phyloP scores from a whole-genome alignment of 2,329 filamentous ascomycete species.

The Hypoxylon sp. region DNA sequence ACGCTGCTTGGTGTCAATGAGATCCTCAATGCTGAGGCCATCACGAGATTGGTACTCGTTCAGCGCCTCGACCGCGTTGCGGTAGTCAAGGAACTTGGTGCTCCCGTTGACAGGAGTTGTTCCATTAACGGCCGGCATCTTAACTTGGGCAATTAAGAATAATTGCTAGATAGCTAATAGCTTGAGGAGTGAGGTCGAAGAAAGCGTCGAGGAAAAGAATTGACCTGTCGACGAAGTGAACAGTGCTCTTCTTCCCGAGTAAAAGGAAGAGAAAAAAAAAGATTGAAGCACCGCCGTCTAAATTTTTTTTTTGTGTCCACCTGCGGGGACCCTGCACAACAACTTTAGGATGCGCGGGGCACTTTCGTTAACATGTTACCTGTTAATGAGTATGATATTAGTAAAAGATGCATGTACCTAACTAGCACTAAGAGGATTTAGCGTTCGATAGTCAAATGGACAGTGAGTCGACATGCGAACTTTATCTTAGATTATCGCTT shows the following conservation, averaged over 20 bases:
- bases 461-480: neutral
- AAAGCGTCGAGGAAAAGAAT: constrained; percentile 55
- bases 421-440: constrained; percentile 12
- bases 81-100: constrained; percentile 77
- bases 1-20: constrained; percentile 91
- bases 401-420: neutral
- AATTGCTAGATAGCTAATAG: constrained; percentile 42
- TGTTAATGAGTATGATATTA: neutral
- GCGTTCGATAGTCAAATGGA: constrained; percentile 1
- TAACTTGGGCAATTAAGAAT: constrained; percentile 56
- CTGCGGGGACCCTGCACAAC: constrained; percentile 39
- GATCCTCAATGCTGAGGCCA: constrained; percentile 87
- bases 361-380: constrained; percentile 28
- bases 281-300: constrained; percentile 12
- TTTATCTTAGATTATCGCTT: constrained; percentile 27
- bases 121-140: constrained; percentile 82
- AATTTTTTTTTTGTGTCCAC: constrained; percentile 42
- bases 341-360: constrained; percentile 43
- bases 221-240: constrained; percentile 57
- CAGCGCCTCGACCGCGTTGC: constrained; percentile 83
- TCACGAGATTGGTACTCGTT: constrained; percentile 85
- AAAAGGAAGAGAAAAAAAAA: constrained; percentile 60
- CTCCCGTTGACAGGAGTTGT: constrained; percentile 67
- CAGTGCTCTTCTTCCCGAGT: constrained; percentile 68
- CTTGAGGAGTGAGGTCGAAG: constrained; percentile 60